A percentile compares a stretch with the other conserved stretches of the same genome.
Evolutionary conservation across 768 basidiomycete genomes (phyloP).

Genomic region (Xanthoconium purpureum): DNA sequence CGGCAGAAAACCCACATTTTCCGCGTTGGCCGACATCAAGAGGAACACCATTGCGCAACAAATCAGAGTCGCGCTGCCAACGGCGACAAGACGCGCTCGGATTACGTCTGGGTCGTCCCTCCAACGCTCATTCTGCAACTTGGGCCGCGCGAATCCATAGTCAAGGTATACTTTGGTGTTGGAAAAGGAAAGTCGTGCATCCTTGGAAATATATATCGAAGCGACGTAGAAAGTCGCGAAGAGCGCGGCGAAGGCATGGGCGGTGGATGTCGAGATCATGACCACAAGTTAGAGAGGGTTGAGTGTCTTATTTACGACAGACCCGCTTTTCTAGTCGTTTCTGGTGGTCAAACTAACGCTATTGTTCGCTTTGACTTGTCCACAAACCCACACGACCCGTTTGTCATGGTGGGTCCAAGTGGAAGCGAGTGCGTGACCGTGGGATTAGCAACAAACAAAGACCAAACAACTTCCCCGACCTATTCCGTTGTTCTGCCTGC

Average conservation of each 20-base stretch:
- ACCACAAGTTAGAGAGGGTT: conserved; percentile 1
- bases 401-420: conserved; percentile 11
- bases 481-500: conserved; percentile 15
- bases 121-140: conserved; percentile 47
- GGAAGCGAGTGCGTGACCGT: conserved; percentile 12
- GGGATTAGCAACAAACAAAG: conserved; percentile 15
- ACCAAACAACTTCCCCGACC: conserved; percentile 19
- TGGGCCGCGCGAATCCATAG: conserved; percentile 30
- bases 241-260: conserved; percentile 54
- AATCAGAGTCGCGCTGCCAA: conserved; percentile 55
- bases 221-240: conserved; percentile 76
- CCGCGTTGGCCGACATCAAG: conserved; percentile 34
- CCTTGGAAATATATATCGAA: conserved; percentile 73
- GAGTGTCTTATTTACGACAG: conserved; percentile 4
- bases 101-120: conserved; percentile 87
- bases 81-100: conserved; percentile 69
- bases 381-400: not conserved
- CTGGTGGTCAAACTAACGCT: conserved; percentile 8
- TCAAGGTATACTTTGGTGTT: conserved; percentile 25
- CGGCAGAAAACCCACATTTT: conserved; percentile 9
- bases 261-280: conserved; percentile 32
- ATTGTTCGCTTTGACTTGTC: conserved; percentile 7
- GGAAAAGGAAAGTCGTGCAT: conserved; percentile 54
- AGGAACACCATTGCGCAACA: conserved; percentile 52
- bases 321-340: conserved; percentile 13